Evolutionary conservation across 257 asterid genomes (phyloP), one percentile per base, ranked within the genome.

Genomic region (Paulownia fortunei): DNA sequence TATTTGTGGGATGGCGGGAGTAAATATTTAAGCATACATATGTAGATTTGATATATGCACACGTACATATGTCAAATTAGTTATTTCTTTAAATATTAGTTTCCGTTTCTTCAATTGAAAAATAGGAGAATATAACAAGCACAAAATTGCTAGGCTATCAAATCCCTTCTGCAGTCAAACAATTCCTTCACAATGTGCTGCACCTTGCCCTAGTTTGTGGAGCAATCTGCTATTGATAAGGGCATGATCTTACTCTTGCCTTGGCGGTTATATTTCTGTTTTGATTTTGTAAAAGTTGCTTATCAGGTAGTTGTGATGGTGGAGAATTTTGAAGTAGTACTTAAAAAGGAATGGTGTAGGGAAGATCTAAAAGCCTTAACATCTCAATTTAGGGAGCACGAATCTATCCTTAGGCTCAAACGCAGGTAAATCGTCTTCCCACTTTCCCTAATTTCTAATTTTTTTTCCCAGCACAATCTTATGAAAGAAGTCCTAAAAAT

Each of bases 391-490:
- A 86, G 79, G 81, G 74, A 87, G 59, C 82, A 85, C 7, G 96
- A 88, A 61, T 86, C 87, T 37, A 58, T 76, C 46, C 85, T 88
- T 68, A 81, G 91, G 80, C 91, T 91, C 82, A 93, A 91, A 78
- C 86, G 96, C 76, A 85, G 98, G 97, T 90, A 61, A 61, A 6
- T 34, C 64, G 16, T 24, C 18, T 5, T 60, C 59, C 27, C 32
- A 5, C 5, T 24, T 47, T 26, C 23, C 44, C 8, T 19, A 7
- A 5, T 59, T 65, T 13, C n/a, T 39, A 10, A 13, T n/a, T 12
- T 34, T 16, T 39, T 47, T 78, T 47, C 4, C 15, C 37, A 52
- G 52, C 41, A 49, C 54, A 18, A 56, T 36, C 62, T 70, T 49
- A 30, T 47, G 69, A 39, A 46, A 42, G 44, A 58, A 15, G 16